A percentile compares a stretch with the other conserved stretches of the same genome.
These are phyloP conservation scores for Saccharomycopsis phalli DNA, from an alignment of 1,139 yeast genomes.

Conservation along the genomic window DNA sequence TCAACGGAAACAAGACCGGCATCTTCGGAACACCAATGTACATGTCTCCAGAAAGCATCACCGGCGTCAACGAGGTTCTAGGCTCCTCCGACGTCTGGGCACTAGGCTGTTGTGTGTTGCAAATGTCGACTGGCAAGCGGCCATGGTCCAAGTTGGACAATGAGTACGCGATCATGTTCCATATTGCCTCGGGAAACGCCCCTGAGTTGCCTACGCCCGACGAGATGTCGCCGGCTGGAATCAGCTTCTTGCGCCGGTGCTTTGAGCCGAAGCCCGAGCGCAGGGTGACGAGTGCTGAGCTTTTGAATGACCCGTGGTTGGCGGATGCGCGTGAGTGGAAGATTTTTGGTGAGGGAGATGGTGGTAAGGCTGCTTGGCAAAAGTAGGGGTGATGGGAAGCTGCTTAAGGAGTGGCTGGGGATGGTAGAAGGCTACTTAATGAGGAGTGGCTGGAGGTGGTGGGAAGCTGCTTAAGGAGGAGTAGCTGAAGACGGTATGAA, in stretches of 20 bases:
- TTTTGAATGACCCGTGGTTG: conserved; percentile 91
- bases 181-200: conserved; percentile 89
- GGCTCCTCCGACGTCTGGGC: conserved; percentile 78
- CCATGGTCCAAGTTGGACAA: conserved; percentile 92
- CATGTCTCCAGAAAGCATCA: conserved; percentile 96
- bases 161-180: conserved; percentile 98
- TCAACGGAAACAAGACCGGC: conserved; percentile 22
- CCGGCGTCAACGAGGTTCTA: conserved; percentile 61
- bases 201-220: conserved; percentile 79
- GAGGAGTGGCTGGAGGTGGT: no score
- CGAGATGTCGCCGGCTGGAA: conserved; percentile 70
- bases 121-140: conserved; percentile 76
- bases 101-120: conserved; percentile 70
- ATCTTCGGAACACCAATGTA: conserved; percentile 99
- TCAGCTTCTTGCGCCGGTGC: conserved; percentile 62
- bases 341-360: no score
- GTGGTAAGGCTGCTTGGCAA: no score
- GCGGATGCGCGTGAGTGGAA: background rate
- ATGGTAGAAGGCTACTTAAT: no score
- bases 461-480: no score
- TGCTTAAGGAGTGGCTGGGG: no score
- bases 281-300: conserved; percentile 77
- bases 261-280: conserved; percentile 74
- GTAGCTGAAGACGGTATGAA: no score
- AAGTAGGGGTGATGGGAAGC: no score